Base-by-base conservation (phyloP, 2,329 filamentous ascomycete species). In the Pestalotiopsis sp. region DNA sequence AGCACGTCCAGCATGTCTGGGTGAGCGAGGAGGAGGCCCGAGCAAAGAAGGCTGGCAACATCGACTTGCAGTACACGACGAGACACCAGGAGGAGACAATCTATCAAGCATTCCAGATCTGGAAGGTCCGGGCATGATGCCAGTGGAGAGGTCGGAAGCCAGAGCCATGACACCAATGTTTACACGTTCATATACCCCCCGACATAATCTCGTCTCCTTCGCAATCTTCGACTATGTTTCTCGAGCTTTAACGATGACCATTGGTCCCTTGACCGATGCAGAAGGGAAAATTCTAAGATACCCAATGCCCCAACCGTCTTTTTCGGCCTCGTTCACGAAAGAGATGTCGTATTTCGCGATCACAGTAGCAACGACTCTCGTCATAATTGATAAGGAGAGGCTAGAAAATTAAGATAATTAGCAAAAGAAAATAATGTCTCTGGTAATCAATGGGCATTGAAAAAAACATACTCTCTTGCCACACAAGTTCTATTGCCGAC, bases 1-100 rank as follows among this genome's bases (percentile, higher is more conserved):
- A 80, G 70, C 79, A 80, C 63, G 69, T 72, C 58, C 73, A 74
- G 12, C 79, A 73, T 65, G n/a, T 79, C 20, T 78, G 75, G 78
- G 76, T 74, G 14, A 76, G 72, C n/a, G 75, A 78, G 69, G 76
- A 76, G 12, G 77, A 80, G 69, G 77, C 74, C 20, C 68, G 64
- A 64, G 68, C 68, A 14, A 68, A 68, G 58, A 73, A 68, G 62
- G 73, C 70, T 31, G 75, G 75, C 38, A 27, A 57, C 13, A 60
- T 76, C 12, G 65, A 69, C 12, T 68, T 78, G 17, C 64, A 59
- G 60, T 78, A 75, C 69, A 79, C 77, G 14, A 71, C 68, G 12
- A 41, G 68, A 20, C 52, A 69, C 1, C 75, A 78, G 68, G 70
- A 72, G 66, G 60, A 72, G 20, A 60, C 63, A 2, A 73, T 78